Evolutionary conservation across 169 alveolate species (phyloP).

Genomic region (Cyclospora cayetanensis): DNA sequence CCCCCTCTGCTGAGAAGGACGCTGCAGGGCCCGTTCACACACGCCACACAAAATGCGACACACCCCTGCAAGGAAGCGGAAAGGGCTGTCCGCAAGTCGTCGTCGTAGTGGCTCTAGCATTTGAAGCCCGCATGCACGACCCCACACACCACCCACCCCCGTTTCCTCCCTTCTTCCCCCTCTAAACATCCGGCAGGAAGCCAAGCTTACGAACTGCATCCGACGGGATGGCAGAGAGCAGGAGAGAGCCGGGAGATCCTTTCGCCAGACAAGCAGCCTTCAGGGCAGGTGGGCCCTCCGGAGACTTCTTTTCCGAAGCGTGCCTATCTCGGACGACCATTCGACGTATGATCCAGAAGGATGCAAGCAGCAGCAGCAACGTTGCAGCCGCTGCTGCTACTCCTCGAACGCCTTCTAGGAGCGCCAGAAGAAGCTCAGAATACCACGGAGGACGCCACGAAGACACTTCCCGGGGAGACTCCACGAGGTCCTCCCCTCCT

Average conservation of each 20-base stretch:
- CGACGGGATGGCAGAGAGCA: not conserved
- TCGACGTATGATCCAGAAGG: not conserved
- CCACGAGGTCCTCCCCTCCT: too few relatives aligned
- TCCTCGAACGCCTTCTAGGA: not conserved
- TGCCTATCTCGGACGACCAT: not conserved
- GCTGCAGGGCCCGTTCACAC: slow-evolving; percentile 17
- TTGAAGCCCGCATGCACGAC: too few relatives aligned
- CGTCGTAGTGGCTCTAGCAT: too few relatives aligned
- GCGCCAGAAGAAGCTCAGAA: not conserved
- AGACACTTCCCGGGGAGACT: too few relatives aligned
- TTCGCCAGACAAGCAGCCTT: slow-evolving; percentile 23
- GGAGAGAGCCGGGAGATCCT: not conserved
- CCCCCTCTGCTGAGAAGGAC: slow-evolving; percentile 18
- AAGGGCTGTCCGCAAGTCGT: too few relatives aligned
- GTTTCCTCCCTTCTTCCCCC: too few relatives aligned
- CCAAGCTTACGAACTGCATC: not conserved
- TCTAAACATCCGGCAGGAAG: too few relatives aligned
- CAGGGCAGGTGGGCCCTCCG: slow-evolving; percentile 1
- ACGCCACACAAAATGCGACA: not conserved
- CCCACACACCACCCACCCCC: too few relatives aligned
- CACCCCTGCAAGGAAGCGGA: not conserved
- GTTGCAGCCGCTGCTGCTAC: slow-evolving; percentile 26
- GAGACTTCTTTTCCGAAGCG: not conserved
- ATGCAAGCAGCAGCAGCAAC: not conserved
- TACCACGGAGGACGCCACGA: not conserved